Evolutionary conservation across 176 grass and related monocot genomes (phyloP).

Genomic region (Echinochloa phyllopogon): DNA sequence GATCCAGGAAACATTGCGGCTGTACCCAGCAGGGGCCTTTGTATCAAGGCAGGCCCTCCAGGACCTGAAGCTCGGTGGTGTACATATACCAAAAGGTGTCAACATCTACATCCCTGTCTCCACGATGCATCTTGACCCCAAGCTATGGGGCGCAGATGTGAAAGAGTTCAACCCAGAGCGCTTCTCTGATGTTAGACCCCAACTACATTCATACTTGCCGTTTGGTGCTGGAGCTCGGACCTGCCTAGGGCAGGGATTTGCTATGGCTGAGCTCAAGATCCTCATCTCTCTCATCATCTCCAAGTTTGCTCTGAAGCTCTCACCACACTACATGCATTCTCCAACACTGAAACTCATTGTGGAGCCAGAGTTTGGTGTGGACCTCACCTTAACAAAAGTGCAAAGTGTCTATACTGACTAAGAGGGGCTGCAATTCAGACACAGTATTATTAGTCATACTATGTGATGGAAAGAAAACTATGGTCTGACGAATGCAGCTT

Average conservation of each 20-base stretch:
- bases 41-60: slow-evolving; percentile 82
- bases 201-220: slow-evolving; percentile 75
- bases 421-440: background rate
- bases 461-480: slow-evolving; percentile 9
- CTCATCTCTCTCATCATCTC: slow-evolving; percentile 79
- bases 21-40: slow-evolving; percentile 91
- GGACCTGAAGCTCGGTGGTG: slow-evolving; percentile 66
- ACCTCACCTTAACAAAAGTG: slow-evolving; percentile 61
- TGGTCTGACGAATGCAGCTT: slow-evolving; percentile 18
- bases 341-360: slow-evolving; percentile 83
- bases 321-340: slow-evolving; percentile 65
- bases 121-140: slow-evolving; percentile 83
- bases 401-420: slow-evolving; percentile 17
- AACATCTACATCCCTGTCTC: slow-evolving; percentile 87
- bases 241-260: slow-evolving; percentile 93
- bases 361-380: slow-evolving; percentile 80
- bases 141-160: slow-evolving; percentile 75
- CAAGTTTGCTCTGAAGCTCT: slow-evolving; percentile 69
- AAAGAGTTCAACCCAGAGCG: slow-evolving; percentile 84
- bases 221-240: slow-evolving; percentile 91
- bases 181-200: slow-evolving; percentile 69
- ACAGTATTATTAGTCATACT: slow-evolving; percentile 21
- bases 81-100: slow-evolving; percentile 82
- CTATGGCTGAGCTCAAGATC: slow-evolving; percentile 90
- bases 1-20: slow-evolving; percentile 85